Conservation (phyloP, 805 yeast genomes). For the Metschnikowia gelsemii region DNA sequence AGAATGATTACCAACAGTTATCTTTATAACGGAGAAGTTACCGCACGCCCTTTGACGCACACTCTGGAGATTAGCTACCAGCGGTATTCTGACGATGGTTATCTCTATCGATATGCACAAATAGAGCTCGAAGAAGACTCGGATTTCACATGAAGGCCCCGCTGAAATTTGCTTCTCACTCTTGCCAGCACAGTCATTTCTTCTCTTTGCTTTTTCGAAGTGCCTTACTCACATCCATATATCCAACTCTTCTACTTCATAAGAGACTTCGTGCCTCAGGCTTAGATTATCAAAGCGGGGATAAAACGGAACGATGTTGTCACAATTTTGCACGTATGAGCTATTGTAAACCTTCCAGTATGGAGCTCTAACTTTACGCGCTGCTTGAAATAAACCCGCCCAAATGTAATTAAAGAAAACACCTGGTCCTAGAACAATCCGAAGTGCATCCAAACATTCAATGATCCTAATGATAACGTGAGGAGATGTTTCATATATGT, state of each 20-base stretch:
- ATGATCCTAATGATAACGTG: slow-evolving; percentile 83
- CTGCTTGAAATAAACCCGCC: slow-evolving; percentile 93
- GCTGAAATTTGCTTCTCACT: no score
- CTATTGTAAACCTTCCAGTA: slow-evolving; percentile 84
- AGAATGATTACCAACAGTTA: slow-evolving; percentile 22
- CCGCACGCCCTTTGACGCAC: slow-evolving; percentile 19
- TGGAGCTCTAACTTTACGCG: slow-evolving; percentile 76
- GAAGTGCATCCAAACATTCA: slow-evolving; percentile 74
- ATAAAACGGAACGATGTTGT: slow-evolving; percentile 78
- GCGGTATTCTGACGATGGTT: slow-evolving; percentile 17
- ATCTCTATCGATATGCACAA: slow-evolving; percentile 16
- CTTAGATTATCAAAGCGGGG: slow-evolving; percentile 51
- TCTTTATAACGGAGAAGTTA: slow-evolving; percentile 17
- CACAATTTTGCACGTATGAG: slow-evolving; percentile 71
- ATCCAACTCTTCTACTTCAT: slow-evolving; percentile 53
- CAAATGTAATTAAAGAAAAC: slow-evolving; percentile 70
- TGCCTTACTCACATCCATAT: slow-evolving; percentile 28
- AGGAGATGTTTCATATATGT: slow-evolving; percentile 90
- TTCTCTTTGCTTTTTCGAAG: not conserved
- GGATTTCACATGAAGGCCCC: slow-evolving; percentile 12
- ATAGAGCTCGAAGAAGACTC: slow-evolving; percentile 12
- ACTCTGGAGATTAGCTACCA: slow-evolving; percentile 14
- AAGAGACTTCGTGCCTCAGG: slow-evolving; percentile 16
- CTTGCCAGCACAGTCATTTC: no score
- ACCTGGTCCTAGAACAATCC: slow-evolving; percentile 76